A percentile compares a stretch with the other conserved stretches of the same genome.
These are phyloP conservation scores for Malus domestica DNA, from an alignment of 306 rosid genomes.

Conservation along the genomic window DNA sequence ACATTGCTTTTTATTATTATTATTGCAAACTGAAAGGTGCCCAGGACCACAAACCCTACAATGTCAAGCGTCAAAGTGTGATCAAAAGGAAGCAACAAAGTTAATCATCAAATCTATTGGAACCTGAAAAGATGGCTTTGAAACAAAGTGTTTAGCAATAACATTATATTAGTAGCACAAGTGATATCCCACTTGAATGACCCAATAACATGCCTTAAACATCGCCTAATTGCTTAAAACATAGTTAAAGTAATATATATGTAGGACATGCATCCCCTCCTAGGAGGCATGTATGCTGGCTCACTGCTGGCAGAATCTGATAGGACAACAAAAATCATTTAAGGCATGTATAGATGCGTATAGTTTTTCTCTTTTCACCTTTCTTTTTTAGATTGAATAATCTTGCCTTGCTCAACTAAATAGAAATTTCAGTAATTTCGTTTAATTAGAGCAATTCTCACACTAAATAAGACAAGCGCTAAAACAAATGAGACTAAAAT, in stretches of 20 bases:
- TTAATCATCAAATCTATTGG: slow-evolving; percentile 29
- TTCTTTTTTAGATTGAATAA: no score
- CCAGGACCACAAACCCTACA: background rate
- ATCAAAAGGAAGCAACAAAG: slow-evolving; percentile 27
- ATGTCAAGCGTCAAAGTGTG: background rate
- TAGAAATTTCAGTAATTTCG: no score
- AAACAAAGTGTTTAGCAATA: slow-evolving; percentile 32
- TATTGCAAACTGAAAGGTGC: slow-evolving; percentile 27
- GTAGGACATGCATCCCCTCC: background rate
- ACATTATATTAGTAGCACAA: slow-evolving; percentile 10
- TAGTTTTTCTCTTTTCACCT: background rate
- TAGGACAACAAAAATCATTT: slow-evolving; percentile 17
- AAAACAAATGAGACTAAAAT: no score
- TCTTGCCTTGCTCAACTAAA: no score
- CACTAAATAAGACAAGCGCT: no score
- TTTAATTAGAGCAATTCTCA: no score
- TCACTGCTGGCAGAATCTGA: slow-evolving; percentile 20
- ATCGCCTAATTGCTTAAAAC: background rate
- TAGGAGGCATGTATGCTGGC: slow-evolving; percentile 18
- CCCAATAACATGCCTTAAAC: slow-evolving; percentile 12
- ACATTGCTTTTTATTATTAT: slow-evolving; percentile 4
- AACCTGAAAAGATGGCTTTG: slow-evolving; percentile 46
- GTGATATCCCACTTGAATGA: slow-evolving; percentile 20
- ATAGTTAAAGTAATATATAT: background rate
- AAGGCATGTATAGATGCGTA: background rate